These are phyloP conservation scores for Pleurotus pulmonarius DNA, from an alignment of 768 basidiomycete species.

Conservation along the genomic window DNA sequence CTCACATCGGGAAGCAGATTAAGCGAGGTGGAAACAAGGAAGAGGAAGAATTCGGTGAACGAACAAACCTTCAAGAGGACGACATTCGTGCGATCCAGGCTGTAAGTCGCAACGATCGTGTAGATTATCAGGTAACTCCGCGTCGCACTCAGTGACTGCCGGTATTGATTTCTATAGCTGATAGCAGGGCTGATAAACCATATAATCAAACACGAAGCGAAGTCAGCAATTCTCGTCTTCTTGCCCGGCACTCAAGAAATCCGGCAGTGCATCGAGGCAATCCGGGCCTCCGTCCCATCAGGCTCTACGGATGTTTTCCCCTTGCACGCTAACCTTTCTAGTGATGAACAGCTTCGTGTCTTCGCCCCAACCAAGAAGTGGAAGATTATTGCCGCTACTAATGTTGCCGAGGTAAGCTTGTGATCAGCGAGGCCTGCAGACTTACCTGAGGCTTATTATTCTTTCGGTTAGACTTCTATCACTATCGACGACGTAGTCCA, in stretches of 20 bases:
- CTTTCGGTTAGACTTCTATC: constrained; percentile 64
- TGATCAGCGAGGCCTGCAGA: background rate
- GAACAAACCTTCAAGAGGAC: constrained; percentile 48
- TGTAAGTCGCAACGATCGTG: constrained; percentile 54
- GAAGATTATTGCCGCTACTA: constrained; percentile 88
- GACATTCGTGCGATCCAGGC: constrained; percentile 54
- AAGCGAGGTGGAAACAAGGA: constrained; percentile 43
- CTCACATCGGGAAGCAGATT: constrained; percentile 27
- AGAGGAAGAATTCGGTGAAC: constrained; percentile 41
- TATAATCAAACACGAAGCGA: constrained; percentile 46
- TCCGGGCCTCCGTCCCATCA: constrained; percentile 32
- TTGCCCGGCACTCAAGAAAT: constrained; percentile 91
- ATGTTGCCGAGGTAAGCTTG: constrained; percentile 75
- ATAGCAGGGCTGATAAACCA: constrained; percentile 63
- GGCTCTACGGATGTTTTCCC: constrained; percentile 59
- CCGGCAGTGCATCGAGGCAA: constrained; percentile 64
- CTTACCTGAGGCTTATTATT: background rate
- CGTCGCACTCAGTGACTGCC: too few species aligned
- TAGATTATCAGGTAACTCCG: constrained; percentile 66
- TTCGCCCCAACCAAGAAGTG: constrained; percentile 62
- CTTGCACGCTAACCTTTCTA: constrained; percentile 86
- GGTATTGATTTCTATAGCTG: constrained; percentile 35
- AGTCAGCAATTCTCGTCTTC: constrained; percentile 81
- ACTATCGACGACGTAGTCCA: constrained; percentile 88
- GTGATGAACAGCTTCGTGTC: constrained; percentile 75